A percentile compares a stretch with the other conserved stretches of the same genome.
phyloP scores from a whole-genome alignment of 768 basidiomycete species.

The Collybia sordida region DNA sequence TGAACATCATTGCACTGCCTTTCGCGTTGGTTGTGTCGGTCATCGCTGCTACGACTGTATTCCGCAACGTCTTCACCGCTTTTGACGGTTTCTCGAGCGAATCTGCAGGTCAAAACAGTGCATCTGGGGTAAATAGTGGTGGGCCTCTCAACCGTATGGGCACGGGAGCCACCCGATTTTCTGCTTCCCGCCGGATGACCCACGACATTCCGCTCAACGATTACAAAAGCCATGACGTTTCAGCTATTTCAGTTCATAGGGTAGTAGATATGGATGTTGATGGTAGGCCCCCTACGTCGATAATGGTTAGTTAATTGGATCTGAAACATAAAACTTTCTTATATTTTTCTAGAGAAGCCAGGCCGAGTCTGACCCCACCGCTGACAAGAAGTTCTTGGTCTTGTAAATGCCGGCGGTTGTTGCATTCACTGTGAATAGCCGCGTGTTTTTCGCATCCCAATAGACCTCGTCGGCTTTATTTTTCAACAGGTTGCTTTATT shows the following conservation, averaged over 20 bases:
- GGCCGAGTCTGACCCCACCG: neutral
- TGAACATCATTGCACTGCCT: conserved; percentile 32
- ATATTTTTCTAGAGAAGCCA: conserved; percentile 2
- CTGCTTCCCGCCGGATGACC: conserved; percentile 3
- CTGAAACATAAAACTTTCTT: neutral
- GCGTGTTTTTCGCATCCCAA: too few species aligned
- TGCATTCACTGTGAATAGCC: too few species aligned
- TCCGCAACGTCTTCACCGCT: conserved; percentile 32
- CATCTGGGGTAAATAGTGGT: conserved; percentile 1
- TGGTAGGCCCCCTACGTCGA: conserved; percentile 5
- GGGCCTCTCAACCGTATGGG: conserved; percentile 1
- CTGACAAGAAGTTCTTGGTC: neutral
- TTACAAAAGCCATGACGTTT: conserved; percentile 16
- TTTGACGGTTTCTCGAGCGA: conserved; percentile 28
- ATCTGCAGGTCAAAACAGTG: neutral
- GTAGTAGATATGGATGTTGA: conserved; percentile 21
- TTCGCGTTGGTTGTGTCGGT: conserved; percentile 34
- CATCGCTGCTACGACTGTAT: conserved; percentile 34
- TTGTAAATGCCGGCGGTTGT: too few species aligned
- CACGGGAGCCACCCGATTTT: conserved; percentile 3
- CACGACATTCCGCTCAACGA: conserved; percentile 19
- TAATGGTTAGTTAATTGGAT: neutral
- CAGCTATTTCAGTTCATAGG: conserved; percentile 16
- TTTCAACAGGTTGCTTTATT: too few species aligned
- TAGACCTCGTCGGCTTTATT: too few species aligned